Base-by-base conservation (phyloP, 2,329 filamentous ascomycete species). In the Fusarium chaquense region DNA sequence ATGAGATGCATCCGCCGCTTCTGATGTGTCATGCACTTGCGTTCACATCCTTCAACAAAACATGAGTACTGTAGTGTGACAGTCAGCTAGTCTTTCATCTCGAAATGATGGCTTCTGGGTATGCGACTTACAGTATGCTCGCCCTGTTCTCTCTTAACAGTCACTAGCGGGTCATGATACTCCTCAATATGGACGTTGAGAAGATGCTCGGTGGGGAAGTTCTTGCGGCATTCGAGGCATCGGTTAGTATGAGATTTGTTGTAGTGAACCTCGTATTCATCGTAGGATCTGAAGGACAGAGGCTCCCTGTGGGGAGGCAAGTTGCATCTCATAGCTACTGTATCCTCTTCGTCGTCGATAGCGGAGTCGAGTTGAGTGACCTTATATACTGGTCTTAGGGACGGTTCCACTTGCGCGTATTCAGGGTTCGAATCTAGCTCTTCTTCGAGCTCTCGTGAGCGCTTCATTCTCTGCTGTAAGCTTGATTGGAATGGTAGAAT, bases 211-310 rank as follows among this genome's bases (percentile, higher is more conserved):
- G 93, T 94, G 2, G 96, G 96, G 67, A 98, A 93, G 78, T 98
- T 98, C 78, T 88, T 93, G 58, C 87, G 85, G 78, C 96, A 99
- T 75, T 94, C 91, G 12, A 90, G 83, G 77, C 96, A 99, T 44
- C 95, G 89, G 78, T 98, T 94, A 64, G 89, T 87, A 79, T 98
- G 96, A 24, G 86, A 84, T 76, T 93, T 90, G 70, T 84, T 86
- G 81, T 98, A 98, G 78, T 99, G 96, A 11, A 90, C 82, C 77
- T 98, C 94, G 80, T 97, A 98, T 18, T 94, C 92, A 62, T 89
- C 86, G 76, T 93, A 94, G 0, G 90, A 89, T 26, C 83, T 77
- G 79, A 99, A 98, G 6, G 85, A 83, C 57, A 96, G 76, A 3
- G 89, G 84, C 63, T 91, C 87, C 70, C 83, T 85, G 80, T 98